Conservation (phyloP, 192 early-diverging fungal species). For the Borealophlyctis nickersoniae region DNA sequence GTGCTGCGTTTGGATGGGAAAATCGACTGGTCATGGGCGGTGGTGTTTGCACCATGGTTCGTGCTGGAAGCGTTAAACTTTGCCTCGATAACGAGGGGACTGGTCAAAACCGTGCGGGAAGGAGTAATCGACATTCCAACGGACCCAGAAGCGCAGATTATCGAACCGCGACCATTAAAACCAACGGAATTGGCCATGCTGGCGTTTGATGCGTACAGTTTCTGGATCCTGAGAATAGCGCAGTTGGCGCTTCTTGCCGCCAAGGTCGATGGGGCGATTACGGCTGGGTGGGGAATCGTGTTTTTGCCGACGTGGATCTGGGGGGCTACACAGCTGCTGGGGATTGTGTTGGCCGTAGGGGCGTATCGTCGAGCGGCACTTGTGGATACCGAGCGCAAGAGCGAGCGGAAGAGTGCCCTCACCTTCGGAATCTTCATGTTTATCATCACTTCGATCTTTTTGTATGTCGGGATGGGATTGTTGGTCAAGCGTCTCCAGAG, state of each 20-base stretch:
- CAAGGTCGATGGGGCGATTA: constrained; percentile 28
- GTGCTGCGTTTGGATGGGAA: constrained; percentile 67
- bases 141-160: background rate
- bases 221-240: constrained; percentile 64
- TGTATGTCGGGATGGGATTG: constrained; percentile 41
- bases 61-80: constrained; percentile 72
- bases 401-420: constrained; percentile 20
- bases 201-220: constrained; percentile 45
- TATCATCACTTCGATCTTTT: constrained; percentile 25
- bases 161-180: constrained; percentile 11
- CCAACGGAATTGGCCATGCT: constrained; percentile 26
- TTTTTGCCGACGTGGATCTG: constrained; percentile 36
- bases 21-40: constrained; percentile 56
- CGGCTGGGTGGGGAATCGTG: constrained; percentile 29
- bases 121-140: constrained; percentile 11
- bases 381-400: no score
- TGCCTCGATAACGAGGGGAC: constrained; percentile 24
- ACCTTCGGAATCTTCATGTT: constrained; percentile 24
- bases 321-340: constrained; percentile 10
- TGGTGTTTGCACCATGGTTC: constrained; percentile 82
- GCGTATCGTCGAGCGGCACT: background rate
- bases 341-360: constrained; percentile 15
- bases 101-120: constrained; percentile 6
- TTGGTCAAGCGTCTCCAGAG: constrained; percentile 36
- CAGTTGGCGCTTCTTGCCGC: constrained; percentile 67